phyloP scores from a whole-genome alignment of 257 asterid species.

The Penstemon newberryi region DNA sequence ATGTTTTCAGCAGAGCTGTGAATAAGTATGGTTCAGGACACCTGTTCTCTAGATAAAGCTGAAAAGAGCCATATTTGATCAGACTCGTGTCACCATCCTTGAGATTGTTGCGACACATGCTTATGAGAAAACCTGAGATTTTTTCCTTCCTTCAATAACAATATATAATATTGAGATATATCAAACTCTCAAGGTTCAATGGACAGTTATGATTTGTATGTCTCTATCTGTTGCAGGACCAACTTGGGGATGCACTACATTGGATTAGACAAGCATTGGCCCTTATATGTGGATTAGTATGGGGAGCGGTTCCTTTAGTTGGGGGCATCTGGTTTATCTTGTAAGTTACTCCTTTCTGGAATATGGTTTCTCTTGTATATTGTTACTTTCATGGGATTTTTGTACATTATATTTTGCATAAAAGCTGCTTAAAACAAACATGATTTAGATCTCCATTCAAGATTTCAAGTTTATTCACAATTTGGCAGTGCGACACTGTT shows the following conservation, averaged over 20 bases:
- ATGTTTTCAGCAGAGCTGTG: background rate
- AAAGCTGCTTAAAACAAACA: conserved; percentile 4
- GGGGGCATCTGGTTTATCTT: conserved; percentile 88
- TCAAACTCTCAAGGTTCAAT: background rate
- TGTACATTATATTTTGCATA: background rate
- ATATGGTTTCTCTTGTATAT: conserved; percentile 10
- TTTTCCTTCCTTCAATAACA: conserved; percentile 3
- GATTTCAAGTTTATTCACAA: background rate
- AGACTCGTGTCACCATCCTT: background rate
- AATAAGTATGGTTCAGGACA: background rate
- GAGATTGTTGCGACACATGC: background rate
- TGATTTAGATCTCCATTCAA: background rate
- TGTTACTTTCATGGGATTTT: conserved; percentile 17
- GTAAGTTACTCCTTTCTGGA: conserved; percentile 47
- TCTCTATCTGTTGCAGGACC: conserved; percentile 64
- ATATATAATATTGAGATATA: background rate
- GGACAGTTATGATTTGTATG: conserved; percentile 13
- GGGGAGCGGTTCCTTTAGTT: conserved; percentile 93
- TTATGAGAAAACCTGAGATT: background rate
- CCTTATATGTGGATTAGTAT: conserved; percentile 71
- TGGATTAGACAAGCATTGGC: conserved; percentile 92
- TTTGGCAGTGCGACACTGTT: background rate
- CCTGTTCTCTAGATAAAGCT: conserved; percentile 18
- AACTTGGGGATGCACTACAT: conserved; percentile 85
- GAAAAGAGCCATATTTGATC: background rate